Conservation (phyloP, 2,329 filamentous ascomycete species). For the Fusarium multiceps region DNA sequence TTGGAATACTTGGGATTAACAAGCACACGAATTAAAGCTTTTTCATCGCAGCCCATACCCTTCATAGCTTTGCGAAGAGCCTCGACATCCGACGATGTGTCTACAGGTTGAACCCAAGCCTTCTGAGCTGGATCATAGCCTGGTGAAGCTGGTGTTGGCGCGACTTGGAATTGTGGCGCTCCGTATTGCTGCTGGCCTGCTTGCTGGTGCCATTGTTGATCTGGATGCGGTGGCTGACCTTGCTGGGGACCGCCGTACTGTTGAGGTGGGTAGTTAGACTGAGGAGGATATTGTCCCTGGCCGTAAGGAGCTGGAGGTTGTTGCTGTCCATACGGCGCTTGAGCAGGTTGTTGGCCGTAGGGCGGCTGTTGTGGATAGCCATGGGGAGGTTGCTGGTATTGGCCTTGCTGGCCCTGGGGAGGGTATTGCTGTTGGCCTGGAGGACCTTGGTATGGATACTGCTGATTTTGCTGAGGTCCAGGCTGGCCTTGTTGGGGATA, state of each 20-base stretch:
- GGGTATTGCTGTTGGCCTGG: conserved; percentile 20
- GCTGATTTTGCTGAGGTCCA: conserved; percentile 20
- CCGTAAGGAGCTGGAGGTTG: conserved; percentile 17
- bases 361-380: conserved; percentile 15
- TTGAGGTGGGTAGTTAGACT: conserved; percentile 19
- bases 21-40: conserved; percentile 47
- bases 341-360: conserved; percentile 30
- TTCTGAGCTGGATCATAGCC: conserved; percentile 49
- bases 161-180: conserved; percentile 18
- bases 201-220: conserved; percentile 41
- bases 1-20: conserved; percentile 48
- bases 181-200: conserved; percentile 18
- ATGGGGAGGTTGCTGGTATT: conserved; percentile 6
- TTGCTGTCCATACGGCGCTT: conserved; percentile 32
- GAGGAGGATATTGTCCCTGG: conserved; percentile 27
- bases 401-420: neutral
- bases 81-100: conserved; percentile 48
- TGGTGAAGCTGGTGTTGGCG: conserved; percentile 44
- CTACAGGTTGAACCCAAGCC: conserved; percentile 39
- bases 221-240: conserved; percentile 16
- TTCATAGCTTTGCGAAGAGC: conserved; percentile 51
- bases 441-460: conserved; percentile 13
- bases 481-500: conserved; percentile 12
- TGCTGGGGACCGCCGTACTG: conserved; percentile 32
- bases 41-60: conserved; percentile 51